These are phyloP conservation scores for Sporisorium iseilematis-ciliati DNA, from an alignment of 1,284 basidiomycete genomes.

Conservation along the genomic window DNA sequence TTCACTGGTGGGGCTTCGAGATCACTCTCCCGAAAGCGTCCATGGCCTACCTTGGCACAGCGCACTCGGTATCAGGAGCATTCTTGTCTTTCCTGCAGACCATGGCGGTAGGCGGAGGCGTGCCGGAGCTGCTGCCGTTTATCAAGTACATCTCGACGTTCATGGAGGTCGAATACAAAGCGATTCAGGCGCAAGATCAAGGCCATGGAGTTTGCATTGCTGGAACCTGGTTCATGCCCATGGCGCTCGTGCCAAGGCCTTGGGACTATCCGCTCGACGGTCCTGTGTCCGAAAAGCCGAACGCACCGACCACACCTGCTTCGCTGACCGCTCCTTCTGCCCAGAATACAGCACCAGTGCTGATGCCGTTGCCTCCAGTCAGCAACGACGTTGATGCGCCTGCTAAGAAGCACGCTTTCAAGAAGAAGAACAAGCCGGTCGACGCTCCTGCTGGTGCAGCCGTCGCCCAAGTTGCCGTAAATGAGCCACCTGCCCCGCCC, in stretches of 20 bases:
- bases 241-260: slow-evolving; percentile 50
- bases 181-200: slow-evolving; percentile 56
- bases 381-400: neutral
- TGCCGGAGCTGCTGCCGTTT: slow-evolving; percentile 63
- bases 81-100: slow-evolving; percentile 61
- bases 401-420: slow-evolving; percentile 27
- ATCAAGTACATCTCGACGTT: slow-evolving; percentile 62
- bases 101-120: slow-evolving; percentile 59
- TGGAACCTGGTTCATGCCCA: slow-evolving; percentile 61
- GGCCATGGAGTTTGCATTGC: slow-evolving; percentile 61
- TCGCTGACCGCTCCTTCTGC: neutral
- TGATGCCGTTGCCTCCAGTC: neutral
- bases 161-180: slow-evolving; percentile 64
- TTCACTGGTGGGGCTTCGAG: slow-evolving; percentile 68
- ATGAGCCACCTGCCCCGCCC: slow-evolving; percentile 7
- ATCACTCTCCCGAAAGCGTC: slow-evolving; percentile 59
- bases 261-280: slow-evolving; percentile 55
- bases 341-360: neutral
- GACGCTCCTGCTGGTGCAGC: neutral
- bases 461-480: neutral
- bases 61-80: slow-evolving; percentile 58
- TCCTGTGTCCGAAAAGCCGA: neutral
- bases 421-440: slow-evolving; percentile 23
- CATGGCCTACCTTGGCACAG: slow-evolving; percentile 60
- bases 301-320: slow-evolving; percentile 1